phyloP scores from a whole-genome alignment of 176 grass and related monocot genomes.

The Avena insularis region DNA sequence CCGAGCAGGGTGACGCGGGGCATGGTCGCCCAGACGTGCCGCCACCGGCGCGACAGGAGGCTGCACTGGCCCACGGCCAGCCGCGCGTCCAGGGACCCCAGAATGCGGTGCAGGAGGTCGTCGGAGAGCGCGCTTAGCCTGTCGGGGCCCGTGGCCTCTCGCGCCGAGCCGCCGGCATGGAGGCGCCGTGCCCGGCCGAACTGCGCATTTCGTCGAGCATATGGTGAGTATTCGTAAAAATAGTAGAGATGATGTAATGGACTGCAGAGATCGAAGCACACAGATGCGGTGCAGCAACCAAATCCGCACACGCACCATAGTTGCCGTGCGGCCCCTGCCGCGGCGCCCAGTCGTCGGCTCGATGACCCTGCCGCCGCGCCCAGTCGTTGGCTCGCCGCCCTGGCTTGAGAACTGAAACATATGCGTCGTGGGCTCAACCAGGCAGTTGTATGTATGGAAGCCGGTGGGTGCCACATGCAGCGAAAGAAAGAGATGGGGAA shows the following conservation, averaged over 20 bases:
- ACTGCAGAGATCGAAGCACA: background rate
- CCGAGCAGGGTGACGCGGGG: background rate
- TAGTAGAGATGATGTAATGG: background rate
- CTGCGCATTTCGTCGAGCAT: background rate
- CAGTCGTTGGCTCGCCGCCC: background rate
- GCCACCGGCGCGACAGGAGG: conserved; percentile 13
- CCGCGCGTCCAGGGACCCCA: background rate
- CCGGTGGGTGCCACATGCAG: too few species aligned
- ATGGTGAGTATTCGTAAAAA: background rate
- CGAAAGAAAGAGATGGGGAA: background rate
- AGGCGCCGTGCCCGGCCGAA: background rate
- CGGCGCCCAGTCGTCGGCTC: background rate
- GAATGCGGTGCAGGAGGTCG: conserved; percentile 19
- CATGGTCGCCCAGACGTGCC: background rate
- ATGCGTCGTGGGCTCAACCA: background rate
- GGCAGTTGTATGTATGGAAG: background rate
- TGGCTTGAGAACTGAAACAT: background rate
- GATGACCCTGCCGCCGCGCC: background rate
- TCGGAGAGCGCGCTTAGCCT: conserved; percentile 6
- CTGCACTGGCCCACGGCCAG: background rate
- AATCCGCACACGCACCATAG: background rate
- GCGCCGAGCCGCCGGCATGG: too few species aligned
- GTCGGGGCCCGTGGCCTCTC: background rate
- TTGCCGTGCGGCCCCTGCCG: background rate
- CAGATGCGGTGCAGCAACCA: background rate